Conservation (phyloP, 768 basidiomycete genomes). For the Pleurotus giganteus region DNA sequence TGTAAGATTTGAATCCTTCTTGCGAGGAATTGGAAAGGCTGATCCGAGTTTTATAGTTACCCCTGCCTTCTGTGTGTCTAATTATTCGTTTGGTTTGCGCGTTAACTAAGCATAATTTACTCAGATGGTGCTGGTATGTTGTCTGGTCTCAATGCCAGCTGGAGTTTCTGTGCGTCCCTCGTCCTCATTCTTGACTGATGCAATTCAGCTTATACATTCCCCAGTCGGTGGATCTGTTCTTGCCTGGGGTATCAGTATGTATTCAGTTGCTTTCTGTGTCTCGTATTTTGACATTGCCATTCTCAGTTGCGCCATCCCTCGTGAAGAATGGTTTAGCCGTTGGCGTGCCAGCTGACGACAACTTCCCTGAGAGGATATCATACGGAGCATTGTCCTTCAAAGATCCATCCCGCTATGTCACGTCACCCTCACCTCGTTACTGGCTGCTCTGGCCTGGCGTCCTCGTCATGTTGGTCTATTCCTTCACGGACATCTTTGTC, state of each 20-base stretch:
- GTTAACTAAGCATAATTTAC: conserved; percentile 36
- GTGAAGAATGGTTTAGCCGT: conserved; percentile 53
- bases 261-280: neutral
- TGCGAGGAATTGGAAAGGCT: too few relatives aligned
- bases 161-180: conserved; percentile 48
- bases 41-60: conserved; percentile 38
- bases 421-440: conserved; percentile 51
- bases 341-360: conserved; percentile 32
- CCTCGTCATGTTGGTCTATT: conserved; percentile 59
- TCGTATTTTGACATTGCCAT: neutral
- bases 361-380: conserved; percentile 40
- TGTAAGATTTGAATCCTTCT: conserved; percentile 28
- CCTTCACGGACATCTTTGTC: conserved; percentile 51
- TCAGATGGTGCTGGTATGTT: conserved; percentile 51
- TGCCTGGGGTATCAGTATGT: conserved; percentile 59
- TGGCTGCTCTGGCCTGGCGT: conserved; percentile 67
- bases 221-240: conserved; percentile 52
- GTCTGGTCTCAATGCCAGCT: conserved; percentile 53
- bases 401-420: conserved; percentile 38
- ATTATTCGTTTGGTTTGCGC: conserved; percentile 54
- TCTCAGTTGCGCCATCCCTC: conserved; percentile 47
- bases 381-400: conserved; percentile 45
- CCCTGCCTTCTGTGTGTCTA: conserved; percentile 57
- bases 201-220: conserved; percentile 10
- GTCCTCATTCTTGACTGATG: conserved; percentile 1